phyloP scores from a whole-genome alignment of 73 alveolate genomes.

The Stentor coeruleus region DNA sequence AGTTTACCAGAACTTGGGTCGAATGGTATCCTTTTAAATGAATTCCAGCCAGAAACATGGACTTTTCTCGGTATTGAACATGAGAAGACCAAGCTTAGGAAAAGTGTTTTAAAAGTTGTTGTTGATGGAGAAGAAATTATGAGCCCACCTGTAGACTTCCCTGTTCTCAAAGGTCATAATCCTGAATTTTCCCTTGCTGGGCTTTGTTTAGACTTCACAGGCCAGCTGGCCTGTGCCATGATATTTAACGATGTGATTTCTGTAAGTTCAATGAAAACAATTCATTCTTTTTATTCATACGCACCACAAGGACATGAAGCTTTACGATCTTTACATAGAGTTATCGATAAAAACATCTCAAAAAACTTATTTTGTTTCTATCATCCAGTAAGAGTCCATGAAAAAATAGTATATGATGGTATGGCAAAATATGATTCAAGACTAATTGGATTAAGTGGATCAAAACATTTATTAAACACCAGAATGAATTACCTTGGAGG shows the following conservation, averaged over 20 bases:
- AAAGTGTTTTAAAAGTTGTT: background rate
- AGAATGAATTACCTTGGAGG: constrained; percentile 17
- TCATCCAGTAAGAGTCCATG: constrained; percentile 6
- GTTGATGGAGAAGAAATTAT: constrained; percentile 16
- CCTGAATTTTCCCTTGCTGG: background rate
- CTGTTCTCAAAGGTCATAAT: background rate
- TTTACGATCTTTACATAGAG: background rate
- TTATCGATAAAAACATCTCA: background rate
- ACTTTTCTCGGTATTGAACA: constrained; percentile 15
- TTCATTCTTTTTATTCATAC: background rate
- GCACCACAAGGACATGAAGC: constrained; percentile 25
- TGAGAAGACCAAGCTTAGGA: background rate
- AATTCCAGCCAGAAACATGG: constrained; percentile 13
- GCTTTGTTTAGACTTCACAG: constrained; percentile 3
- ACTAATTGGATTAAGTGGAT: background rate
- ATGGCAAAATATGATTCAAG: background rate
- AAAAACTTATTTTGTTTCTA: background rate
- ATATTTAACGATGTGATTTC: constrained; percentile 9
- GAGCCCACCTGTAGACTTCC: constrained; percentile 12
- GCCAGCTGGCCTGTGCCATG: constrained; percentile 11
- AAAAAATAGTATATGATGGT: constrained; percentile 14
- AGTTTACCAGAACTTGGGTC: constrained; percentile 6
- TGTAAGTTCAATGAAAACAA: background rate
- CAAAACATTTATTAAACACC: background rate
- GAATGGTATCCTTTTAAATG: constrained; percentile 8